phyloP scores from a whole-genome alignment of 352 stramenopile genomes.

The Globisporangium recalcitrans region DNA sequence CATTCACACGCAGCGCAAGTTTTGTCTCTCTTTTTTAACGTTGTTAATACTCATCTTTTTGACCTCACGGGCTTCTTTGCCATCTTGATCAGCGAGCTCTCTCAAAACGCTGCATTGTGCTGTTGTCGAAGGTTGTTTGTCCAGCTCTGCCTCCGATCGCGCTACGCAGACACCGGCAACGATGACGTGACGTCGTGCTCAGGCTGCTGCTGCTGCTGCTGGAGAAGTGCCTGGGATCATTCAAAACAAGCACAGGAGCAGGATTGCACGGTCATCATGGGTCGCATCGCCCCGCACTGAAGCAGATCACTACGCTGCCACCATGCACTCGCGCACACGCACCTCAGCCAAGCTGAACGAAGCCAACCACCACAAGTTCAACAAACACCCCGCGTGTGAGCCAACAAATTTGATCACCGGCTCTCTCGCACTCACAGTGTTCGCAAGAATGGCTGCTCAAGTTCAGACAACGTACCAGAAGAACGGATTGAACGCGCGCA shows the following conservation, averaged over 20 bases:
- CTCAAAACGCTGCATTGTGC: too few relatives aligned
- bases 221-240: not conserved
- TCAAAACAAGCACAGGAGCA: not conserved
- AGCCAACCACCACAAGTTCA: not conserved
- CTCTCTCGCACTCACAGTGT: too few relatives aligned
- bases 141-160: not conserved
- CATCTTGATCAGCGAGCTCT: too few relatives aligned
- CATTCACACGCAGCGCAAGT: not conserved
- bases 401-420: too few relatives aligned
- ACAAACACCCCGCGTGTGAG: too few relatives aligned
- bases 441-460: too few relatives aligned
- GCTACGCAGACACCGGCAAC: not conserved
- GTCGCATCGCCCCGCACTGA: too few relatives aligned
- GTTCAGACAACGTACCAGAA: conserved; percentile 39
- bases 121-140: too few relatives aligned
- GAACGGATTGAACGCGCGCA: conserved; percentile 70
- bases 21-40: not conserved
- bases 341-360: not conserved
- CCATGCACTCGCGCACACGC: not conserved
- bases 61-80: not conserved
- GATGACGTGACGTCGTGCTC: not conserved
- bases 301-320: too few relatives aligned
- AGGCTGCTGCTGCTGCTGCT: not conserved
- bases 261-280: too few relatives aligned
- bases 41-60: not conserved